Evolutionary conservation across 2,329 filamentous ascomycete species (phyloP), one percentile per base, ranked within the genome.

Genomic region (Sclerotinia borealis): DNA sequence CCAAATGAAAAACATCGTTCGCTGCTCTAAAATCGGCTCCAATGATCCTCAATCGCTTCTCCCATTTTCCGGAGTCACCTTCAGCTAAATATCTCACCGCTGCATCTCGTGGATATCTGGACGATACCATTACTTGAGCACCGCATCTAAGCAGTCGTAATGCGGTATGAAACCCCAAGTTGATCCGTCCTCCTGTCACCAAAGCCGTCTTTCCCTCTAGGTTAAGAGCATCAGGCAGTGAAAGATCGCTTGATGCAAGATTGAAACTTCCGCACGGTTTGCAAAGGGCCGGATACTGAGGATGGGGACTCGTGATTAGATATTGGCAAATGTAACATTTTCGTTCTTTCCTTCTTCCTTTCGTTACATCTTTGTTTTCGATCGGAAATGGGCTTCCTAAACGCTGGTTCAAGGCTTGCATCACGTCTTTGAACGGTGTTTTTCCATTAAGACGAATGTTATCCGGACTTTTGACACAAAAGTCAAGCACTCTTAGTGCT

Each of bases 261-360:
- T 68, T 68, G 56, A 66, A 68, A 39, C 59, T 48, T 43, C 66
- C 66, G 22, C 66, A 68, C 19, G 50, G 48, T n/a, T 64, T 65
- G n/a, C 66, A 68, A 5, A 66, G 58, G 19, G 65, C 63, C 3
- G 47, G 59, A 25, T 66, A 68, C 34, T 66, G 65, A 41, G 58
- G 58, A 36, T 68, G 66, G 22, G 45, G 50, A 31, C 9, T 50
- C 1, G 63, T 29, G 3, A 60, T 37, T 1, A 60, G 34, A 25
- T 39, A 51, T 5, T 51, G 34, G 25, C 58, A 60, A 9, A 60
- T n/a, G 27, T 60, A 60, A 10, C 58, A 60, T 31, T 39, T 31
- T n/a, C 4, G 22, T 31, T 22, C 19, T 6, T 43, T 41, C 2
- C 37, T 55, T 29, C 10, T 34, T 17, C 27, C 19, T 17, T 9